Conservation (phyloP, 1,284 basidiomycete species). For the Neonothopanus nambi region DNA sequence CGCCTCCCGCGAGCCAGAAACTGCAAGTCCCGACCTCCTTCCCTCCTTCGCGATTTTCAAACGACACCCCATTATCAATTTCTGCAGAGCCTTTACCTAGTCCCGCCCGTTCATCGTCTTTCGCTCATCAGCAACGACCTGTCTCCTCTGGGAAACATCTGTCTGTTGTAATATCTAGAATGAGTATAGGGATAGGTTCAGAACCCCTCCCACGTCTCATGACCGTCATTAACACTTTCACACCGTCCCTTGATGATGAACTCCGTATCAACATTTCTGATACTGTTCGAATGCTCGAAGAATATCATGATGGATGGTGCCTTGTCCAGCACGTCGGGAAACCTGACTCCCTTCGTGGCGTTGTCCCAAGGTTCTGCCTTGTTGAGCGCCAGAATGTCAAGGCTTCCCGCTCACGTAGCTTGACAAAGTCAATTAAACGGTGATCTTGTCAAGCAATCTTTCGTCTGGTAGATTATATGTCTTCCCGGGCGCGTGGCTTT, state of each 20-base stretch:
- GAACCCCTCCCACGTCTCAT: slow-evolving; percentile 41
- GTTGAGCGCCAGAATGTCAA: slow-evolving; percentile 9
- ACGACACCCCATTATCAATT: slow-evolving; percentile 5
- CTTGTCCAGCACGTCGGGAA: slow-evolving; percentile 55
- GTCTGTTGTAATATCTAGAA: neutral
- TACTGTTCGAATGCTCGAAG: slow-evolving; percentile 54
- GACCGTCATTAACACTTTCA: slow-evolving; percentile 51
- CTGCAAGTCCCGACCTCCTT: slow-evolving; percentile 15
- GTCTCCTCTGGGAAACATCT: slow-evolving; percentile 23
- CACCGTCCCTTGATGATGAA: slow-evolving; percentile 57
- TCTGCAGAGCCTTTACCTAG: slow-evolving; percentile 16
- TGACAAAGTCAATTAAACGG: too few relatives aligned
- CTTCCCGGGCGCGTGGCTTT: too few relatives aligned
- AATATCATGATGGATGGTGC: slow-evolving; percentile 71
- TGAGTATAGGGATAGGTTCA: slow-evolving; percentile 9
- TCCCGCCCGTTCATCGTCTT: slow-evolving; percentile 16
- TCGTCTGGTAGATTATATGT: too few relatives aligned
- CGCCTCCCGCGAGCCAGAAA: slow-evolving; percentile 27
- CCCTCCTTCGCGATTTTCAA: slow-evolving; percentile 13
- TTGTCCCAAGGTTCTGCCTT: slow-evolving; percentile 43
- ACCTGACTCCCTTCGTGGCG: slow-evolving; percentile 51
- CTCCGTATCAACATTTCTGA: slow-evolving; percentile 55
- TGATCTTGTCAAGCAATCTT: too few relatives aligned
- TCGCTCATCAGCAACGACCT: slow-evolving; percentile 10
- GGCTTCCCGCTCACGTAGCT: too few relatives aligned